Evolutionary conservation across 2,329 filamentous ascomycete species (phyloP).

Genomic region (Teratosphaeria zuluensis): DNA sequence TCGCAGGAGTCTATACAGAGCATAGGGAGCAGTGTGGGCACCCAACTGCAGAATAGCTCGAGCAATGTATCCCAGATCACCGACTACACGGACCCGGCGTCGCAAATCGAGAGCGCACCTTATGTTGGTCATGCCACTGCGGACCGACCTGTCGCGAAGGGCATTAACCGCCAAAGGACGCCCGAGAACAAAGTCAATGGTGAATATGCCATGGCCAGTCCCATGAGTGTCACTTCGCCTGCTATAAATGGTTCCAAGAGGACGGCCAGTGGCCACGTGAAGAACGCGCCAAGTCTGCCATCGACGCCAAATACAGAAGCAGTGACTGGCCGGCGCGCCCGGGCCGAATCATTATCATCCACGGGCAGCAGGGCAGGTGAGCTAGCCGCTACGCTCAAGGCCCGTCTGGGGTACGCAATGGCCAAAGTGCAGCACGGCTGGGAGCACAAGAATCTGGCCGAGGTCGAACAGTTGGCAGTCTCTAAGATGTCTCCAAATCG

Average conservation of each 20-base stretch:
- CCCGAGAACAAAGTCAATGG: slow-evolving; percentile 9
- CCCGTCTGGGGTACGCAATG: slow-evolving; percentile 85
- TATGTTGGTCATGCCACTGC: not conserved
- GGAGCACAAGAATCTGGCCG: slow-evolving; percentile 67
- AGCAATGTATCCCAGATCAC: slow-evolving; percentile 23
- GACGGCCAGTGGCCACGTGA: slow-evolving; percentile 66
- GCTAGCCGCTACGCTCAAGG: slow-evolving; percentile 72
- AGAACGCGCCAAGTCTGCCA: slow-evolving; percentile 42
- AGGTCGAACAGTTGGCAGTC: slow-evolving; percentile 65
- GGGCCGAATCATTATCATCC: slow-evolving; percentile 61
- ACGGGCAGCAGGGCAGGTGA: slow-evolving; percentile 66
- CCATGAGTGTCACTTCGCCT: slow-evolving; percentile 32
- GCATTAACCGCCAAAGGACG: slow-evolving; percentile 4
- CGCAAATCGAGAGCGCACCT: slow-evolving; percentile 13
- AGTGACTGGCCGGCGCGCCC: slow-evolving; percentile 45
- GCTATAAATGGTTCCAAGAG: slow-evolving; percentile 53
- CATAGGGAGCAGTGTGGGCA: slow-evolving; percentile 12
- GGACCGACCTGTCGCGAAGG: not conserved
- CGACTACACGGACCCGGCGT: slow-evolving; percentile 21
- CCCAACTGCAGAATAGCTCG: slow-evolving; percentile 12
- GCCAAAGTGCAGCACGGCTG: slow-evolving; percentile 86
- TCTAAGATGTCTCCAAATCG: slow-evolving; percentile 39
- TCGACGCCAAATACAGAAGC: slow-evolving; percentile 22
- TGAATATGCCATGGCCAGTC: slow-evolving; percentile 23
- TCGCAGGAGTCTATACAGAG: slow-evolving; percentile 23